Evolutionary conservation across 2,329 filamentous ascomycete species (phyloP), one percentile per base, ranked within the genome.

Genomic region (Myriosclerotinia scirpicola): DNA sequence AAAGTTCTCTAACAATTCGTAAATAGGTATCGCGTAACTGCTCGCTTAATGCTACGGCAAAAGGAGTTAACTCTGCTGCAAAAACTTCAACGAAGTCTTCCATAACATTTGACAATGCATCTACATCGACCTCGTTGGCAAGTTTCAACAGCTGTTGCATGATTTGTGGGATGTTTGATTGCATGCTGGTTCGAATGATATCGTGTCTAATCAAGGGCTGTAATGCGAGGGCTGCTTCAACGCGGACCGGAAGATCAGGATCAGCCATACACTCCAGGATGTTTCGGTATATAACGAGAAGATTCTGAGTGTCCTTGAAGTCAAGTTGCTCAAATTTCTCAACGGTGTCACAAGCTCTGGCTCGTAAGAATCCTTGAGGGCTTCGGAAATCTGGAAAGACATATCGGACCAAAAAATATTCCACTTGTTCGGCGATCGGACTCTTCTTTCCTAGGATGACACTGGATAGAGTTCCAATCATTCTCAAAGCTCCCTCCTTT

Each of bases 11-110:
- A 58, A 99, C 90, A 71, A 99, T 97, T 66, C 95, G 87, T 71
- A 99, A 84, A 75, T 99, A 99, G 0, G 95, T 99, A 75, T 99
- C 95, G 54, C 94, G 89, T 58, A 99, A 83, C 79, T 99, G 95
- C 80, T 98, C 93, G 75, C 93, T 97, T 5, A 99, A 83, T 5
- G 95, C 95, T 42, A 99, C 94, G 14, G 95, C 95, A 75, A 99
- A 99, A 3, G 95, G 95, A 7, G 95, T 98, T 56, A 99, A 85
- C 77, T 99, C 95, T 3, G 92, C 86, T n/a, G 95, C 94, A 76
- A 99, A 99, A 2, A 98, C 93, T 78, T 99, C 95, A 55, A 99
- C 95, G 76, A 99, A 99, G 76, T 99, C 95, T 79, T 99, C 95
- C 95, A 99, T 99, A 50, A 99, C 95, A 75, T 98, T 98, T 30